A percentile compares a stretch with the other conserved stretches of the same genome.
phyloP scores from a whole-genome alignment of 176 grass and related monocot genomes.

The Carex myosuroides region DNA sequence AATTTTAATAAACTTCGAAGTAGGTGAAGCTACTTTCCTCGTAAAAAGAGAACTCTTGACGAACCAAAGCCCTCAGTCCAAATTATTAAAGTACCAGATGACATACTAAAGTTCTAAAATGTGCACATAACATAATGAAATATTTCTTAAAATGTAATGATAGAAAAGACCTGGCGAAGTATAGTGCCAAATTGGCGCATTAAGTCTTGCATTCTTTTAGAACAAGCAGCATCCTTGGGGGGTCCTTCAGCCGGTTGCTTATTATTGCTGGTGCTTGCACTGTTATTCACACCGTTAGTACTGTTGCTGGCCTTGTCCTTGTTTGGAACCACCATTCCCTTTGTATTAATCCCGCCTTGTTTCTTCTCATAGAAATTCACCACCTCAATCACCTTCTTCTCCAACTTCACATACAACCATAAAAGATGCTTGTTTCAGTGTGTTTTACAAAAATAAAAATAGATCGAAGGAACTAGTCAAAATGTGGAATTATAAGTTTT shows the following conservation, averaged over 20 bases:
- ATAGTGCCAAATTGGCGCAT: slow-evolving; percentile 57
- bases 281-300: background rate
- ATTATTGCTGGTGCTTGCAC: slow-evolving; percentile 5
- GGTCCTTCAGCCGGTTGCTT: background rate
- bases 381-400: slow-evolving; percentile 21
- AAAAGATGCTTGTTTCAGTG: background rate
- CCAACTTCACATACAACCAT: slow-evolving; percentile 3
- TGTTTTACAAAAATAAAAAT: background rate
- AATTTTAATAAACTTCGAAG: no score
- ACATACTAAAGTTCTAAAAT: background rate
- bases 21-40: no score
- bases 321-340: background rate
- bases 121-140: background rate
- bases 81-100: background rate
- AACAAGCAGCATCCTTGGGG: slow-evolving; percentile 24
- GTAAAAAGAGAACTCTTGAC: background rate
- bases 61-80: background rate
- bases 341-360: background rate
- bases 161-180: slow-evolving; percentile 53
- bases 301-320: slow-evolving; percentile 21
- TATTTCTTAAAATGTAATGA: background rate
- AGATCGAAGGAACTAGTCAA: background rate
- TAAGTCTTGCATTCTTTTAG: slow-evolving; percentile 63
- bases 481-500: background rate
- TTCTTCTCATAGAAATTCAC: slow-evolving; percentile 22